Conservation (phyloP, 768 basidiomycete genomes). For the Auricularia auricula-judae region DNA sequence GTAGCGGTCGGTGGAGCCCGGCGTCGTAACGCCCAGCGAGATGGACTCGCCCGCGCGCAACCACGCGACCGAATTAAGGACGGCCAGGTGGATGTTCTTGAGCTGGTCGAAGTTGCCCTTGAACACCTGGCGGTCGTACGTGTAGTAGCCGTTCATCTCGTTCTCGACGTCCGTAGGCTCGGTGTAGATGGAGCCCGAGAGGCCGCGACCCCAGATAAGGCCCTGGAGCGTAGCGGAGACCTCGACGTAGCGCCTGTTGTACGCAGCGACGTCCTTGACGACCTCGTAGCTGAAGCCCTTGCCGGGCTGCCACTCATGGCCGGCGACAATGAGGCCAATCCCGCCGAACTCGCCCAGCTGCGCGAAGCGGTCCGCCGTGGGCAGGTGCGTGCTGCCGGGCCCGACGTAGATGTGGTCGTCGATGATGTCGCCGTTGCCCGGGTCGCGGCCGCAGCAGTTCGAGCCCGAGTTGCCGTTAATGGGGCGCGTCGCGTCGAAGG, state of each 20-base stretch:
- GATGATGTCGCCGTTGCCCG: neutral
- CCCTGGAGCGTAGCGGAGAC: neutral
- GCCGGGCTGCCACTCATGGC: neutral
- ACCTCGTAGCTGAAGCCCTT: neutral
- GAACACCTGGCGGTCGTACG: conserved; percentile 1
- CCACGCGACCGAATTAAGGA: neutral
- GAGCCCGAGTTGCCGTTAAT: neutral
- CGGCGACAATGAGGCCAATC: neutral
- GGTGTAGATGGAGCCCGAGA: conserved; percentile 1
- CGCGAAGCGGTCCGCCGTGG: neutral
- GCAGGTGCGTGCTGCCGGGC: neutral
- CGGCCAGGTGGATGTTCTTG: neutral
- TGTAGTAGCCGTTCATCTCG: conserved; percentile 1
- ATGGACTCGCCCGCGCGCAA: neutral
- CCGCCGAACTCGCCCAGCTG: conserved; percentile 1
- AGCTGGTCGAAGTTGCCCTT: conserved; percentile 1
- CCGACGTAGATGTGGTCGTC: conserved; percentile 1
- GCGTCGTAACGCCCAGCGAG: neutral
- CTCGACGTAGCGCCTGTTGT: neutral
- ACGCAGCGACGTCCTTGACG: neutral
- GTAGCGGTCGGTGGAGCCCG: neutral
- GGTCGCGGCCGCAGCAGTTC: neutral
- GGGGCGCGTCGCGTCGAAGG: neutral
- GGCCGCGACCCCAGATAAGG: neutral
- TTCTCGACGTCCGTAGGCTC: conserved; percentile 1